phyloP scores from a whole-genome alignment of 164 flowering plant species.

The Magnolia kwangsiensis region DNA sequence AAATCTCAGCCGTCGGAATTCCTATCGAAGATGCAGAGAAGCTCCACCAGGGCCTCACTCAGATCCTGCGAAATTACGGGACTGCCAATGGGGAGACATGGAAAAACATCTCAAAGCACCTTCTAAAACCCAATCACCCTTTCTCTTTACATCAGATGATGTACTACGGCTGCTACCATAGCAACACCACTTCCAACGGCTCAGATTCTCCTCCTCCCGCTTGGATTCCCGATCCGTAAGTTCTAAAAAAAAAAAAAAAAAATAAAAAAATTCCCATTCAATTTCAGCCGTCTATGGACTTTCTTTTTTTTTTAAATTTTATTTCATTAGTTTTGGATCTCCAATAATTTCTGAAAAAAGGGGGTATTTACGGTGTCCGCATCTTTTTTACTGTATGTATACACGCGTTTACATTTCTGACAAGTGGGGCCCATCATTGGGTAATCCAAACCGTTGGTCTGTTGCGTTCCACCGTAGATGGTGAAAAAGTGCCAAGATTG shows the following conservation, averaged over 20 bases:
- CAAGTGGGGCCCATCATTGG: too few species aligned
- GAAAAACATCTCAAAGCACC: conserved; percentile 43
- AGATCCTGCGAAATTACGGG: conserved; percentile 40
- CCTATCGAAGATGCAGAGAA: conserved; percentile 29
- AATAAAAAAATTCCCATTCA: background rate
- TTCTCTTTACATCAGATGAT: conserved; percentile 83
- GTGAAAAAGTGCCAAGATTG: too few species aligned
- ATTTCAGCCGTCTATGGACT: background rate
- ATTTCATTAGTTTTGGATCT: background rate
- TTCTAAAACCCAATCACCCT: conserved; percentile 67
- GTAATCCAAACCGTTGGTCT: too few species aligned
- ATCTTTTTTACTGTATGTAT: background rate
- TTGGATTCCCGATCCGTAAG: conserved; percentile 81
- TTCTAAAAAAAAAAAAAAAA: background rate
- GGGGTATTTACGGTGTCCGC: background rate
- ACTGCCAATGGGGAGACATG: conserved; percentile 50
- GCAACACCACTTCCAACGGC: conserved; percentile 23
- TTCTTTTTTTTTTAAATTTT: background rate
- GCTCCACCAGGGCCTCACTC: conserved; percentile 39
- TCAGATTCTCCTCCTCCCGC: conserved; percentile 58
- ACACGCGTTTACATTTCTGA: too few species aligned
- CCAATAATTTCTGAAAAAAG: background rate
- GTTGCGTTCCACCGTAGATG: too few species aligned
- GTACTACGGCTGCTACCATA: conserved; percentile 80
- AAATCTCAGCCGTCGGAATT: conserved; percentile 53